Evolutionary conservation across 306 rosid species (phyloP), one percentile per base, ranked within the genome.

Genomic region (Clitoria ternatea): DNA sequence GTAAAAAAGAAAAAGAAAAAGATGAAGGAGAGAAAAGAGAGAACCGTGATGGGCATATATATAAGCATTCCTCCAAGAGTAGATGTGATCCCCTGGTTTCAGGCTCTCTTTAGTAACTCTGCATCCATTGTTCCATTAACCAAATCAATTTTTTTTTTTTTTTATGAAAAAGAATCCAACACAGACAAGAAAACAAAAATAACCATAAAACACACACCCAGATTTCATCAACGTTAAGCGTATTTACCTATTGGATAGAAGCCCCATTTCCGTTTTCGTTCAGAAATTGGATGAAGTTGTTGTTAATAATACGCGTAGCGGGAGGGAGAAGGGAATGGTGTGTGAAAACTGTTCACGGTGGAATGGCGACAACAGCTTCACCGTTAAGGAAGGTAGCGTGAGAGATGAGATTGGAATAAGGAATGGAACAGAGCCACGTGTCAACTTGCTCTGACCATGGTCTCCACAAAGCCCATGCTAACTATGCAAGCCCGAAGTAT

Each of bases 41-140:
- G 71, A 55, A 93, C 97, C 98, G 53, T 93, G 97, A 88, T 93
- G 98, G 5, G 97, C 96, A 61, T 93, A 93, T n/a, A 84, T 77
- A 63, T 93, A 93, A 22, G 91, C 96, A 78, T 84, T 54, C 77
- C 98, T 90, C 96, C 94, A 93, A 56, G 92, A 85, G 79, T 93
- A 93, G 62, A 93, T 83, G 74, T 93, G 98, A 90, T 93, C 97
- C 75, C 98, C 97, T 1, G 88, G 87, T 56, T 90, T 87, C 70
- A 93, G 77, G 49, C 85, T 77, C 79, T 74, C 88, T 70, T 77
- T 81, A 18, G 56, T 52, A 15, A 90, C 85, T 39, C 98, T 90
- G 85, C 42, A 37, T 3, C 56, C 74, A 49, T 15, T 23, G 5
- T 42, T 64, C n/a, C n/a, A 42, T 60, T 27, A 39, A 75, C 6